Percentiles rank a stretch among this genome's conserved stretches.
Conservation (phyloP, 1,284 basidiomycete genomes). For the Malassezia vespertilionis region DNA sequence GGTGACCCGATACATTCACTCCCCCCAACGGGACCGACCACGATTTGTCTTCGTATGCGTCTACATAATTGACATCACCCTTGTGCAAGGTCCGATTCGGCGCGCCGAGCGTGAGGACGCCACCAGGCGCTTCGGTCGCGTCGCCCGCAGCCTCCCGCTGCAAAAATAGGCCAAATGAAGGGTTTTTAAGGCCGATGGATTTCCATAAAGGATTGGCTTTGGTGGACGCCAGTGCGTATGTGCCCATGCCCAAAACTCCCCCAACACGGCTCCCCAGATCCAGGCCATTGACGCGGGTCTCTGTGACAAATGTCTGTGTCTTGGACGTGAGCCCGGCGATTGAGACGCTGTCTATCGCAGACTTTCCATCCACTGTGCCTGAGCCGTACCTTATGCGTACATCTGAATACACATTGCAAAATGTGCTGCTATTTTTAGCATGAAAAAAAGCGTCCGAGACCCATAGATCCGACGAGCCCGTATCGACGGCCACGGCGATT, state of each 20-base stretch:
- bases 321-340: conserved; percentile 46
- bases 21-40: conserved; percentile 34
- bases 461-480: conserved; percentile 74
- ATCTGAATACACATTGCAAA: conserved; percentile 27
- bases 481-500: conserved; percentile 53
- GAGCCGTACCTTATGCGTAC: conserved; percentile 73
- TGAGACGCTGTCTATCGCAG: conserved; percentile 56
- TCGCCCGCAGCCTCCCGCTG: not conserved
- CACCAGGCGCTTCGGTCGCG: conserved; percentile 16
- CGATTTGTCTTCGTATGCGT: conserved; percentile 22
- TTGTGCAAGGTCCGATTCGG: conserved; percentile 26
- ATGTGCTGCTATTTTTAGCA: conserved; percentile 26
- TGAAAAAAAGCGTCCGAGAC: conserved; percentile 49
- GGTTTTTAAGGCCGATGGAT: not conserved
- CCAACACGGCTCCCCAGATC: conserved; percentile 45
- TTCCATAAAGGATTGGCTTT: conserved; percentile 61
- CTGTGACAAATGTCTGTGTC: conserved; percentile 44
- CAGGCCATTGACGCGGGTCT: conserved; percentile 35
- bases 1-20: conserved; percentile 12
- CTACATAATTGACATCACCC: conserved; percentile 25
- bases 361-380: conserved; percentile 61
- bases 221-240: conserved; percentile 45
- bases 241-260: conserved; percentile 49
- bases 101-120: conserved; percentile 35
- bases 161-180: not conserved